Evolutionary conservation across 208 protist species (phyloP), one percentile per base, ranked within the genome.

Genomic region (Crithidia sp.): DNA sequence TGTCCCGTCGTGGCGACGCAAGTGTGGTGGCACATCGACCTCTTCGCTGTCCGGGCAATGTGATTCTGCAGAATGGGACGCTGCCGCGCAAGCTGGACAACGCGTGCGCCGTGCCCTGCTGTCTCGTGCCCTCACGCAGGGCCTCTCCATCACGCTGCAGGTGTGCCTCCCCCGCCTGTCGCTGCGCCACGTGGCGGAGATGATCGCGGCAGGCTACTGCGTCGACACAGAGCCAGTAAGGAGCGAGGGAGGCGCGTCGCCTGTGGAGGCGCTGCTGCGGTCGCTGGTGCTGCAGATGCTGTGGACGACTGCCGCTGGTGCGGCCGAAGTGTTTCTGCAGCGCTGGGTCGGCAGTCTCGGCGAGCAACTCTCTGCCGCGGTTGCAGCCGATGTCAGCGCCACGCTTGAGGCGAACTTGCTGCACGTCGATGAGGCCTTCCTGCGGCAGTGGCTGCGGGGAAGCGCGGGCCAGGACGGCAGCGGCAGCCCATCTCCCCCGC

Each of bases 401-500:
- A 68, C 71, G 55, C 44, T 89, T 40, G 36, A 68, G 47, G 12
- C 59, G 41, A 79, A 82, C 66, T 55, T 91, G 44, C 73, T 81
- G 17, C 72, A 66, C 7, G 76, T 77, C 2, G 87, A 91, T 67
- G 87, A 91, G 49, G 81, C 87, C 12, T 91, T 91, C 67, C 77
- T 82, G 37, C 50, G 17, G 28, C 87, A 84, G 5, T 86, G 77
- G 49, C 43, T 86, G 53, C 64, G 56, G n/a, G 60, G 70, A 3
- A 14, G 13, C 2, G 16, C 64, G 28, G 7, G 40, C 9, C 56
- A 63, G n/a, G 49, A n/a, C 37, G 45, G 54, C 10, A 17, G 12
- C 9, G 7, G 43, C 57, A 7, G 17, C 45, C 6, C 61, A 6
- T 17, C 28, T 2, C 41, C 56, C 2, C 12, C 56, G 19, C 43